A percentile compares a stretch with the other conserved stretches of the same genome.
Evolutionary conservation across 306 rosid genomes (phyloP).

Genomic region (Arachis hypogaea): DNA sequence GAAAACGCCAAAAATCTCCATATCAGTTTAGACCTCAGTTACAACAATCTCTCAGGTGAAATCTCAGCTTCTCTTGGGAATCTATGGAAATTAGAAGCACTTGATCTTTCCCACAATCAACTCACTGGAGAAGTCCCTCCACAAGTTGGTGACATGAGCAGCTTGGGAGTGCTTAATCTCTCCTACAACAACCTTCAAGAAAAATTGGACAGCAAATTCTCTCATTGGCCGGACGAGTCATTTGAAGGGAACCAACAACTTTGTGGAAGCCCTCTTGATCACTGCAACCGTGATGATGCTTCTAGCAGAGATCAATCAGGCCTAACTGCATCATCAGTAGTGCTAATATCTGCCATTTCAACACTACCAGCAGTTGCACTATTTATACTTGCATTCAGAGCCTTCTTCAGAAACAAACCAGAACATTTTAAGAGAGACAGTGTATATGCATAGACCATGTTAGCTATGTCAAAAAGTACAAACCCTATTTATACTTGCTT

Average conservation of each 20-base stretch:
- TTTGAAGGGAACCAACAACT: slow-evolving; percentile 75
- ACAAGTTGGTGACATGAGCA: slow-evolving; percentile 73
- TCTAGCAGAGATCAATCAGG: slow-evolving; percentile 41
- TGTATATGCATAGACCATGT: not conserved
- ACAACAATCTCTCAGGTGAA: slow-evolving; percentile 73
- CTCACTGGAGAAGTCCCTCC: slow-evolving; percentile 80
- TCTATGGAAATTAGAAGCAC: slow-evolving; percentile 72
- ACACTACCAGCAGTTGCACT: slow-evolving; percentile 74
- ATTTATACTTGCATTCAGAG: slow-evolving; percentile 51
- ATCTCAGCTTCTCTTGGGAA: slow-evolving; percentile 68
- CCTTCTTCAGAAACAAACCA: slow-evolving; percentile 55
- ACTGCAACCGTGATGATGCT: slow-evolving; percentile 42
- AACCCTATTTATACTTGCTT: no score
- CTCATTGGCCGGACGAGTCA: slow-evolving; percentile 68
- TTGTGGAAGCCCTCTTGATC: slow-evolving; percentile 75
- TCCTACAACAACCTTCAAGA: slow-evolving; percentile 82
- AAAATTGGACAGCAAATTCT: slow-evolving; percentile 59
- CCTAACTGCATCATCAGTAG: slow-evolving; percentile 54
- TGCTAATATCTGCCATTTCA: slow-evolving; percentile 64
- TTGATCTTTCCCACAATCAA: slow-evolving; percentile 87
- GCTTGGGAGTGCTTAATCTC: slow-evolving; percentile 85
- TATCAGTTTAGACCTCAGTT: slow-evolving; percentile 78
- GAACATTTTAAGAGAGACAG: slow-evolving; percentile 52
- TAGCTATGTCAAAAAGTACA: no score
- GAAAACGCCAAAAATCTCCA: slow-evolving; percentile 84